These are phyloP conservation scores for Fraxinus platypoda DNA, from an alignment of 305 asterid genomes.

Conservation along the genomic window DNA sequence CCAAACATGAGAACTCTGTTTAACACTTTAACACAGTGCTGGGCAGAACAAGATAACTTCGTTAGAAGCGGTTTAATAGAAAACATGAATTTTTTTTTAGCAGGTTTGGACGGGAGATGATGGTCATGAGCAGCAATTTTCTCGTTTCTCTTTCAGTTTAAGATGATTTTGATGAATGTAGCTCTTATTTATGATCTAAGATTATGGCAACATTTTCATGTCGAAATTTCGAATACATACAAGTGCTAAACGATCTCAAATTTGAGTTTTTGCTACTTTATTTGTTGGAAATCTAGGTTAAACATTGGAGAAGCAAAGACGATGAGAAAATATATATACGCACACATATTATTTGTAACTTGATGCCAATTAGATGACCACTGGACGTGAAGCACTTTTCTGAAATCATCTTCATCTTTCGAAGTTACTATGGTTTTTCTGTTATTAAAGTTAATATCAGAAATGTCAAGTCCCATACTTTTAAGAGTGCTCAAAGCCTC, in stretches of 20 bases:
- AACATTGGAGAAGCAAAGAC: neutral
- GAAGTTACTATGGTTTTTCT: neutral
- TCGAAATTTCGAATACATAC: neutral
- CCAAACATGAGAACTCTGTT: neutral
- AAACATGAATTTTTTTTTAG: neutral
- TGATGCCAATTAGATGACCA: neutral
- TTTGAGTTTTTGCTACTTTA: neutral
- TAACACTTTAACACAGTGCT: neutral
- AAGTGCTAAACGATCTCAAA: neutral
- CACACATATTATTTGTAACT: neutral
- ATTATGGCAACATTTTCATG: neutral
- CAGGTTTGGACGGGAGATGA: slow-evolving; percentile 29
- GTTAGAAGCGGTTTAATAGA: neutral
- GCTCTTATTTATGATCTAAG: neutral
- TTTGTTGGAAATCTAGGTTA: neutral
- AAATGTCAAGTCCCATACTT: neutral
- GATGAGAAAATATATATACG: neutral
- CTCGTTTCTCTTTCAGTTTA: neutral
- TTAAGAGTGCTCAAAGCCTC: neutral
- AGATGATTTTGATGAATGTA: neutral
- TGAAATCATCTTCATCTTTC: neutral
- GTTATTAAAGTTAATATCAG: neutral
- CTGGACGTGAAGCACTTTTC: neutral
- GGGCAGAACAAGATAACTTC: neutral
- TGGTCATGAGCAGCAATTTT: neutral